Evolutionary conservation across 768 basidiomycete genomes (phyloP).

Genomic region (Rhodosporidiobolus sp.): DNA sequence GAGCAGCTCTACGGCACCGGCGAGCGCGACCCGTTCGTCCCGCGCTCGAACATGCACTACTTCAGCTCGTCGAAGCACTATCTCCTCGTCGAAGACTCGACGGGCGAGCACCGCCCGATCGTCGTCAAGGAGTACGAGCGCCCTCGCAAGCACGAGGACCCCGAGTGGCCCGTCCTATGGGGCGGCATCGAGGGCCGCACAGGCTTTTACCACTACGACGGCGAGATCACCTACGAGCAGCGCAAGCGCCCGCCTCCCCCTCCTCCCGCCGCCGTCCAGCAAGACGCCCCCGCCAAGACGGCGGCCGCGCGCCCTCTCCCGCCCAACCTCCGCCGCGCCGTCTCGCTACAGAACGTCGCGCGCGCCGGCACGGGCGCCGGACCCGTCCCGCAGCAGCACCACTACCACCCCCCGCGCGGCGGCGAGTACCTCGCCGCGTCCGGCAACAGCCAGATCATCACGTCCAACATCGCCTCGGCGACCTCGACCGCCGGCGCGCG

Average conservation of each 20-base stretch:
- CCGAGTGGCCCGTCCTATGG: conserved; percentile 78
- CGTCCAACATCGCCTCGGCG: conserved; percentile 78
- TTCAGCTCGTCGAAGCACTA: conserved; percentile 73
- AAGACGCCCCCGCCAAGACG: neutral
- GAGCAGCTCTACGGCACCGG: conserved; percentile 81
- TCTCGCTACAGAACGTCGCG: conserved; percentile 46
- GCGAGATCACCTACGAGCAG: conserved; percentile 29
- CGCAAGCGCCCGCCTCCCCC: neutral
- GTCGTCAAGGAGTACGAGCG: conserved; percentile 75
- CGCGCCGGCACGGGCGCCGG: neutral
- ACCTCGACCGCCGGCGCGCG: conserved; percentile 42
- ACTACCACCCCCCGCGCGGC: conserved; percentile 6
- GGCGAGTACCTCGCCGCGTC: conserved; percentile 78
- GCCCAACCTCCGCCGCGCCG: conserved; percentile 46
- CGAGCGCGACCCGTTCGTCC: conserved; percentile 88
- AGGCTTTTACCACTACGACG: conserved; percentile 41
- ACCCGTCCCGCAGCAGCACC: conserved; percentile 2
- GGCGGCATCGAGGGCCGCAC: conserved; percentile 45
- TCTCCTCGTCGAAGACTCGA: conserved; percentile 86
- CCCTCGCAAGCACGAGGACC: conserved; percentile 55
- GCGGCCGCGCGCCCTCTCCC: neutral
- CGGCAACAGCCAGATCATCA: conserved; percentile 88
- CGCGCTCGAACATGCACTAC: conserved; percentile 81
- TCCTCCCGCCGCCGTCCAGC: neutral
- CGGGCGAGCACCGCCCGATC: conserved; percentile 76